These are phyloP conservation scores for Phlyctochytrium planicorne DNA, from an alignment of 192 early-diverging fungal species.

Conservation along the genomic window DNA sequence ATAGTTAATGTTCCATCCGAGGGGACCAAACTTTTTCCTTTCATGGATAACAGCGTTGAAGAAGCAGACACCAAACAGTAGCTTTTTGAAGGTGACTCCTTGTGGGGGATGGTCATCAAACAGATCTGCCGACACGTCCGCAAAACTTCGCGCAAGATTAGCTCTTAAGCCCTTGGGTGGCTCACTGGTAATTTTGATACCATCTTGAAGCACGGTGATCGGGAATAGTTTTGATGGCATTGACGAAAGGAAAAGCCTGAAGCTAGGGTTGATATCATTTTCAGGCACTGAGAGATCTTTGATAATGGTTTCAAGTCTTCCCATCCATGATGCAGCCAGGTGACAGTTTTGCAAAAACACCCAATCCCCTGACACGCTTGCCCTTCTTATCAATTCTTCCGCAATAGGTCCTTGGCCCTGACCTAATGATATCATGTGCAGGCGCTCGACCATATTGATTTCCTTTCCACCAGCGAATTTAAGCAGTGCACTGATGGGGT, in stretches of 20 bases:
- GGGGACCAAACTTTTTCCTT: constrained; percentile 61
- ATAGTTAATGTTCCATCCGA: constrained; percentile 64
- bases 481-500: constrained; percentile 54
- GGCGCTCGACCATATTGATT: constrained; percentile 54
- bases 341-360: constrained; percentile 67
- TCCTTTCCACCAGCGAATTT: constrained; percentile 58
- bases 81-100: constrained; percentile 54
- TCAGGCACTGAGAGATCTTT: constrained; percentile 51
- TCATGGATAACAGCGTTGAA: constrained; percentile 67
- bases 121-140: constrained; percentile 52
- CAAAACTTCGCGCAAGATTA: constrained; percentile 59
- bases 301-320: constrained; percentile 49
- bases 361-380: constrained; percentile 54
- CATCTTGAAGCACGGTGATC: constrained; percentile 56
- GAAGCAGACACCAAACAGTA: constrained; percentile 64
- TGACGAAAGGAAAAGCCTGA: constrained; percentile 60
- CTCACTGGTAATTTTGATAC: constrained; percentile 65
- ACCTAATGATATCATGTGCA: constrained; percentile 66
- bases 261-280: constrained; percentile 49
- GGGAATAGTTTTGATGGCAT: constrained; percentile 67
- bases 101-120: constrained; percentile 61
- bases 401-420: constrained; percentile 65
- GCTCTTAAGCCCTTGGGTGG: constrained; percentile 62
- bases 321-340: constrained; percentile 64
- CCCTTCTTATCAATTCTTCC: constrained; percentile 52